Evolutionary conservation across 495 filamentous ascomycete genomes (phyloP), one percentile per base, ranked within the genome.

Genomic region (Penicillium pancosmium): DNA sequence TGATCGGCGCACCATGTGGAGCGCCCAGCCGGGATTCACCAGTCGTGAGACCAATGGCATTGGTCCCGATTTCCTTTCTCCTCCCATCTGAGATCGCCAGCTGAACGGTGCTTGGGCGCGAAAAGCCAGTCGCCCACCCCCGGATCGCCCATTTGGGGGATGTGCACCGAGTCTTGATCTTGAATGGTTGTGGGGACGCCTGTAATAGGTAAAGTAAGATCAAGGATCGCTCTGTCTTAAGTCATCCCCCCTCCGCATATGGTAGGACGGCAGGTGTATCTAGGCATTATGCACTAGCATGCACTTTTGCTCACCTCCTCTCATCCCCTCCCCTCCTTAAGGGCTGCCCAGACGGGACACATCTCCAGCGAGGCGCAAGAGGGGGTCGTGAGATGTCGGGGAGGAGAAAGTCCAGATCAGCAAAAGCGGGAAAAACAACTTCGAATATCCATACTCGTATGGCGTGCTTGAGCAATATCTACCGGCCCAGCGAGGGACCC

Each of bases 1-100:
- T 56, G 61, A 63, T 63, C 56, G 43, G 44, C 61, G 25, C 34
- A 27, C 56, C 56, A 56, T 63, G 61, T 63, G 61, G 60, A 46
- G 33, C 36, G 19, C 46, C 46, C 46, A 48, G 23, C 50, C 36
- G 54, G 54, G 21, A 55, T 50, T 52, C 23, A 23, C 3, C 1
- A 23, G 23, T 23, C 49, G 27, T 19, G 13, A 50, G 36, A 43
- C 44, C 61, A 63, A 60, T 63, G 35, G 50, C 25, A 27, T 23
- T 46, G 27, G 43, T 9, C 31, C 33, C 33, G 15, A 8, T 23
- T 48, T 23, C 21, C 46, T 27, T 23, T 12, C 21, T 48, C 21
- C 13, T 23, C 18, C 9, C 40, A 35, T 23, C 18, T 54, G 25
- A 25, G 57, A 59, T 59, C 57, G 41, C 51, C 57, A 59, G 57